These are phyloP conservation scores for Suhomyces choctaworum DNA, from an alignment of 1,139 yeast genomes.

Conservation along the genomic window DNA sequence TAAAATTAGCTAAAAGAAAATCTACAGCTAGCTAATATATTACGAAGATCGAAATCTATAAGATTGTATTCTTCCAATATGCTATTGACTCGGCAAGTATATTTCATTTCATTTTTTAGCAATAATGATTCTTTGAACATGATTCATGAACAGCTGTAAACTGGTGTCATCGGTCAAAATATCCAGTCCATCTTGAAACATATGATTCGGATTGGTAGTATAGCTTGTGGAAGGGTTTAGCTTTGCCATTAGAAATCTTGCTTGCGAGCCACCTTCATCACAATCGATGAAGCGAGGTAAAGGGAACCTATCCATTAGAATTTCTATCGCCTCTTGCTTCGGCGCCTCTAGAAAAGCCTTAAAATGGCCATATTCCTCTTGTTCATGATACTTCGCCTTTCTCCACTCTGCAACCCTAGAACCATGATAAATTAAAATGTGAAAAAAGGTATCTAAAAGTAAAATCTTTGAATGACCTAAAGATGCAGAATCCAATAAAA, in stretches of 20 bases:
- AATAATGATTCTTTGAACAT: constrained; percentile 43
- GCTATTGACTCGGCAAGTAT: too few relatives aligned
- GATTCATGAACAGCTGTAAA: constrained; percentile 67
- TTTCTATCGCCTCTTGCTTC: constrained; percentile 65
- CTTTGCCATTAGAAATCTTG: constrained; percentile 72
- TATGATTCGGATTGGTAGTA: constrained; percentile 39
- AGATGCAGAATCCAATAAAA: constrained; percentile 66
- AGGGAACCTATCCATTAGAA: constrained; percentile 68
- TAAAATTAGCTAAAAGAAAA: constrained; percentile 27
- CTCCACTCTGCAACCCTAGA: constrained; percentile 70
- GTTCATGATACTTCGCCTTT: constrained; percentile 64
- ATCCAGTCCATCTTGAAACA: constrained; percentile 31
- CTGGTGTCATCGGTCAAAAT: constrained; percentile 71
- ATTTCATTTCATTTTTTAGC: constrained; percentile 21
- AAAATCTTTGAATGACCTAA: constrained; percentile 61
- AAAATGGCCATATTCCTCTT: constrained; percentile 63
- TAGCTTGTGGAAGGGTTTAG: constrained; percentile 72
- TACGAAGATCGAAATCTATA: not conserved
- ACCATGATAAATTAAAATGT: constrained; percentile 69
- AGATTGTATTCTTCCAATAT: not conserved
- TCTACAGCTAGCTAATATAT: constrained; percentile 1
- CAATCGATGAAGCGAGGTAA: constrained; percentile 72
- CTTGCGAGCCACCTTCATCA: constrained; percentile 78
- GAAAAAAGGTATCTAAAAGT: constrained; percentile 73
- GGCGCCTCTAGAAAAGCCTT: constrained; percentile 63